phyloP scores from a whole-genome alignment of 805 yeast genomes.

The Wickerhamiella sorbophila region DNA sequence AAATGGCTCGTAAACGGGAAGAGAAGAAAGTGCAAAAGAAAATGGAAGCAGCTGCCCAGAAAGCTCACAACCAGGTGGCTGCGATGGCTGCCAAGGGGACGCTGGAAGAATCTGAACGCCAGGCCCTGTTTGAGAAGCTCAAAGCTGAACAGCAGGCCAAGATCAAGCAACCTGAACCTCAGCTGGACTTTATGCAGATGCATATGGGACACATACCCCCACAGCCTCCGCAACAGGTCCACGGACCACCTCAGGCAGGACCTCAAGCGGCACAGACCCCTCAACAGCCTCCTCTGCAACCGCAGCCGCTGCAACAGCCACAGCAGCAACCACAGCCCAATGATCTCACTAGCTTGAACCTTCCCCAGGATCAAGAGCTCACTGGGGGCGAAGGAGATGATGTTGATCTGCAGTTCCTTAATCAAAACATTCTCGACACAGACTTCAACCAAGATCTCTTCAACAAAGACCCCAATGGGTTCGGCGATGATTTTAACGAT shows the following conservation, averaged over 20 bases:
- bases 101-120: background rate
- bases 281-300: background rate
- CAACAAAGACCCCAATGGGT: background rate
- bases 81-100: background rate
- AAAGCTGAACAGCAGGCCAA: background rate
- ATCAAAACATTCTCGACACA: background rate
- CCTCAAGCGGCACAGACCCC: background rate
- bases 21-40: background rate
- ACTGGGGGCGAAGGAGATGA: too few species aligned
- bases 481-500: background rate
- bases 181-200: background rate
- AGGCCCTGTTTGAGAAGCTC: background rate
- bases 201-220: background rate
- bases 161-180: background rate
- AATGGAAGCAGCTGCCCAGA: background rate
- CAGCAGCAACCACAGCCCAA: too few species aligned
- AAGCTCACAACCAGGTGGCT: background rate
- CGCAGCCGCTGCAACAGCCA: background rate
- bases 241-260: background rate
- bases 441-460: background rate
- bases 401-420: background rate
- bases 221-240: background rate
- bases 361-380: too few species aligned
- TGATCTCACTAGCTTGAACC: too few species aligned
- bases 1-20: conserved; percentile 1